These are phyloP conservation scores for Neofusicoccum umdonicola DNA, from an alignment of 2,329 filamentous ascomycete genomes.

Conservation along the genomic window DNA sequence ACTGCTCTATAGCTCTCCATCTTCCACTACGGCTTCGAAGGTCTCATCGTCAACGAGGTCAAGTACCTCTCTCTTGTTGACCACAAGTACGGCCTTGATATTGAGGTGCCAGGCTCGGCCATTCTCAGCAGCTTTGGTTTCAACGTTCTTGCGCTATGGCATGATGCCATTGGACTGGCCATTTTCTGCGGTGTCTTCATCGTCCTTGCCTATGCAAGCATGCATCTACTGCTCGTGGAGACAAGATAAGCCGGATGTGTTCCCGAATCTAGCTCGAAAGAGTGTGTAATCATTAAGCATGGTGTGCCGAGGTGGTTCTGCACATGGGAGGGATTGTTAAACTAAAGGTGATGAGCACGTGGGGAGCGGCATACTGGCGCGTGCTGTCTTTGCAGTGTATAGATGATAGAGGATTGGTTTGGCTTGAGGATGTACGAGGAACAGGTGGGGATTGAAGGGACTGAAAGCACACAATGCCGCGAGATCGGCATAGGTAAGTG, in stretches of 20 bases:
- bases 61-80: constrained; percentile 85
- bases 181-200: constrained; percentile 82
- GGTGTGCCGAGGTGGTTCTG: background rate
- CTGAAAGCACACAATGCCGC: background rate
- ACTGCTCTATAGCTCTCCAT: constrained; percentile 68
- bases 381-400: background rate
- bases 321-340: background rate
- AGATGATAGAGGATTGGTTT: background rate
- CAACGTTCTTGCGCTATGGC: constrained; percentile 80
- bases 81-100: constrained; percentile 93
- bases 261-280: background rate
- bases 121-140: constrained; percentile 96
- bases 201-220: constrained; percentile 81
- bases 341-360: background rate
- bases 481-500: background rate
- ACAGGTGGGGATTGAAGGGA: too few species aligned
- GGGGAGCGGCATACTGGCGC: background rate
- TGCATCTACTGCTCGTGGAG: constrained; percentile 93
- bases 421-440: background rate
- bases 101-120: constrained; percentile 89
- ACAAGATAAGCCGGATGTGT: constrained; percentile 56
- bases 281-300: background rate
- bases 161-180: constrained; percentile 75
- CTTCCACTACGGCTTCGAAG: constrained; percentile 97
- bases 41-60: constrained; percentile 95